Percentiles rank a stretch among this genome's conserved stretches.
Evolutionary conservation across 257 asterid species (phyloP).

Genomic region (Linderniella brevidens): DNA sequence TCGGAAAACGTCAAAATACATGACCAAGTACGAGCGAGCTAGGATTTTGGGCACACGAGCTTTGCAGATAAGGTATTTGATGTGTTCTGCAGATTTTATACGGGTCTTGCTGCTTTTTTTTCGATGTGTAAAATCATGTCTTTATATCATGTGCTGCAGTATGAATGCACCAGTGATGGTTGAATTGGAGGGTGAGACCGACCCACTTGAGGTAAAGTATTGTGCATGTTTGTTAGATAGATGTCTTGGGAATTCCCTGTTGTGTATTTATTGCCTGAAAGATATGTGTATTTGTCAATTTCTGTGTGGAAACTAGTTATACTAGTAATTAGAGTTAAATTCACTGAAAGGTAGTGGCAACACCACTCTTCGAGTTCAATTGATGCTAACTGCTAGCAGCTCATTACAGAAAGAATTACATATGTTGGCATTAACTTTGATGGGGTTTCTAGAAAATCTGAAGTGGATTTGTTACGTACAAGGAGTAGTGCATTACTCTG

Average conservation of each 20-base stretch:
- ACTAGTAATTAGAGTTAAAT: no score
- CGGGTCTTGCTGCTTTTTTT: not conserved
- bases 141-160: constrained; percentile 22
- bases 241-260: not conserved
- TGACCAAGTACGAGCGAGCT: constrained; percentile 93
- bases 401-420: no score
- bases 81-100: not conserved
- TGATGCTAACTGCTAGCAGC: no score
- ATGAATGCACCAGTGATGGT: constrained; percentile 99
- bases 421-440: no score
- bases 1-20: constrained; percentile 70
- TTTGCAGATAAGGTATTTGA: constrained; percentile 61
- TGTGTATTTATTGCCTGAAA: no score
- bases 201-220: constrained; percentile 63
- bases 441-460: no score
- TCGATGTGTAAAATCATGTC: not conserved
- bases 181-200: constrained; percentile 91
- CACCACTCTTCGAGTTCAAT: no score
- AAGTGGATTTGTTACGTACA: no score
- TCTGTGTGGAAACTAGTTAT: no score
- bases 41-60: constrained; percentile 90
- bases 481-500: no score
- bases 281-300: no score
- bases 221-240: not conserved
- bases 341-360: no score